Percentiles rank a stretch among this genome's conserved stretches.
Evolutionary conservation across 2,329 filamentous ascomycete species (phyloP).

Genomic region (Pseudogymnoascus sp.): DNA sequence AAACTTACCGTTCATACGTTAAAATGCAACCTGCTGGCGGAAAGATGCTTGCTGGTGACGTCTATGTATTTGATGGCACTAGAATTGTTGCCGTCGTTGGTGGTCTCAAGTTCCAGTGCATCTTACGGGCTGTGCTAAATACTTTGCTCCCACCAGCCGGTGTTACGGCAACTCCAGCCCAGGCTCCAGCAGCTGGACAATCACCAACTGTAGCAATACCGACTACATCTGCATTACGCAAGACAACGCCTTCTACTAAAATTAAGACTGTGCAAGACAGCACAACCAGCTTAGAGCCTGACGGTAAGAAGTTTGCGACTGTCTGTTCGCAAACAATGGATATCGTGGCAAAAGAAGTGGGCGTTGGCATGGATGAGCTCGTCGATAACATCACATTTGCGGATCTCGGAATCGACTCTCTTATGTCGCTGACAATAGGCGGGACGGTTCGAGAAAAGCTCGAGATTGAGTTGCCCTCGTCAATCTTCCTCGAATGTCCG

Average conservation of each 20-base stretch:
- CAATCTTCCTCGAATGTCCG: constrained; percentile 46
- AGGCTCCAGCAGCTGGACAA: constrained; percentile 32
- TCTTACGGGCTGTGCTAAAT: constrained; percentile 55
- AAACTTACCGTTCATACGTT: constrained; percentile 50
- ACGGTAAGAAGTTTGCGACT: constrained; percentile 44
- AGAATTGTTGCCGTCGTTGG: constrained; percentile 23
- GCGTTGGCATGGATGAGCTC: constrained; percentile 47
- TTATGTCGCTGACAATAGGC: constrained; percentile 53
- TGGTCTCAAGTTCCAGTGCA: constrained; percentile 26
- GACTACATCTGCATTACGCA: constrained; percentile 23
- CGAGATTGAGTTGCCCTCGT: constrained; percentile 46
- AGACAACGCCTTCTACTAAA: constrained; percentile 28
- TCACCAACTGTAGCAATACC: constrained; percentile 26
- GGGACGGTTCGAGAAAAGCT: constrained; percentile 52
- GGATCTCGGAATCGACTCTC: constrained; percentile 53
- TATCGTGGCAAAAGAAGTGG: constrained; percentile 50
- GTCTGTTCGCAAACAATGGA: constrained; percentile 42
- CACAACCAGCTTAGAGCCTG: constrained; percentile 39
- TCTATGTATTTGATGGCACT: constrained; percentile 43
- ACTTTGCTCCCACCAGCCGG: constrained; percentile 58
- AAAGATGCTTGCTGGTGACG: constrained; percentile 48
- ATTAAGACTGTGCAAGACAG: constrained; percentile 41
- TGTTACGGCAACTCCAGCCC: constrained; percentile 30
- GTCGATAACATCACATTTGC: constrained; percentile 49
- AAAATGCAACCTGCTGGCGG: constrained; percentile 46